Conservation (phyloP, 2,329 filamentous ascomycete genomes). For the Nemania bipapillata region DNA sequence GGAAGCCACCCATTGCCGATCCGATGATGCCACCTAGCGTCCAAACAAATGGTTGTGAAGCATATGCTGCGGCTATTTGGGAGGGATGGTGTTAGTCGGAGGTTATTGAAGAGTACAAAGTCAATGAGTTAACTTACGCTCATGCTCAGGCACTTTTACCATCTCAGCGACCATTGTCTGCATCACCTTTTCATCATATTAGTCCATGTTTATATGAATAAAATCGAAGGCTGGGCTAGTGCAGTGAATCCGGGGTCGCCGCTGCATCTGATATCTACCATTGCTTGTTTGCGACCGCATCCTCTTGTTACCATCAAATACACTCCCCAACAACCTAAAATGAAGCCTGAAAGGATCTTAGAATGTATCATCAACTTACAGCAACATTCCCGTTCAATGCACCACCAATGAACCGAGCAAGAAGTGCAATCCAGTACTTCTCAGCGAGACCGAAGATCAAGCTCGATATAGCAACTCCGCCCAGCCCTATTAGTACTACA, state of each 20-base stretch:
- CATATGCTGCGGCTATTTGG: constrained; percentile 50
- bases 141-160: constrained; percentile 57
- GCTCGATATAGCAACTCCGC: constrained; percentile 54
- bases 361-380: constrained; percentile 43
- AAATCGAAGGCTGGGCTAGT: background rate
- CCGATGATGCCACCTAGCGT: constrained; percentile 54
- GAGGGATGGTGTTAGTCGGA: background rate
- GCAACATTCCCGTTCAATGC: constrained; percentile 56
- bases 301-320: background rate
- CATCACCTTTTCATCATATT: constrained; percentile 49
- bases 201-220: constrained; percentile 1
- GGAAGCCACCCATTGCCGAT: constrained; percentile 54
- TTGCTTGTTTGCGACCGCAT: background rate
- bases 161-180: constrained; percentile 58
- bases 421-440: constrained; percentile 57
- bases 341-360: background rate
- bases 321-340: too few species aligned
- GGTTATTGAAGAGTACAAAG: background rate
- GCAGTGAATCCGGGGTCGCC: background rate
- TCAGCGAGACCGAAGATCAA: constrained; percentile 57
- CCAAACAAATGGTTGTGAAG: constrained; percentile 55
- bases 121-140: constrained; percentile 48
- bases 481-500: constrained; percentile 52
- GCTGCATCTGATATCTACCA: background rate
- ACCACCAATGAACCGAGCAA: constrained; percentile 56